phyloP scores from a whole-genome alignment of 768 basidiomycete genomes.

The Leccinum barrowsii region DNA sequence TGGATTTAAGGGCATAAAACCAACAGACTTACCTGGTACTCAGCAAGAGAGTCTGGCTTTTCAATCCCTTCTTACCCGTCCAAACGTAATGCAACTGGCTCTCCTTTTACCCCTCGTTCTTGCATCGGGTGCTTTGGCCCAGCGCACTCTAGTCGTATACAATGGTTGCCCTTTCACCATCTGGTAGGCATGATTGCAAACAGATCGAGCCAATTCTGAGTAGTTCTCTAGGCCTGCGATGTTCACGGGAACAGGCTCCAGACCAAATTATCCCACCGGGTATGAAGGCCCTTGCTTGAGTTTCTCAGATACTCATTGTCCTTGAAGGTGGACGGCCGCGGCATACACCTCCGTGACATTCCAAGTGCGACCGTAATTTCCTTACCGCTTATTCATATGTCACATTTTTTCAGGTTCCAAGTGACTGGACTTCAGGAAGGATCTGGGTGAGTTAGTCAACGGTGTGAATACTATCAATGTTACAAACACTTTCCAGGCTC shows the following conservation, averaged over 20 bases:
- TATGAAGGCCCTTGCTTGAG: constrained; percentile 18
- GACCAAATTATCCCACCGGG: constrained; percentile 46
- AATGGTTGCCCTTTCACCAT: constrained; percentile 68
- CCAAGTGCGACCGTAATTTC: constrained; percentile 11
- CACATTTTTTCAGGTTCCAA: constrained; percentile 41
- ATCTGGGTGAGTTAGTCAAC: constrained; percentile 47
- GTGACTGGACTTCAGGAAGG: constrained; percentile 62
- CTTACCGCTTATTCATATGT: neutral
- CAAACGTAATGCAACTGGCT: constrained; percentile 20
- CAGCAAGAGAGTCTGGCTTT: neutral
- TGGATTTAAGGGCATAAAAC: no score
- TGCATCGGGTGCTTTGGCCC: constrained; percentile 33
- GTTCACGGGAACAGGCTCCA: constrained; percentile 55
- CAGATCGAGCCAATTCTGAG: no score
- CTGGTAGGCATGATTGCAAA: constrained; percentile 39
- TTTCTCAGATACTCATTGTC: neutral
- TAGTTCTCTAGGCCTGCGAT: constrained; percentile 45
- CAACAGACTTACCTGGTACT: neutral
- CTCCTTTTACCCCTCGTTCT: constrained; percentile 29
- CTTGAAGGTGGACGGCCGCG: constrained; percentile 33
- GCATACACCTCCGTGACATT: constrained; percentile 26
- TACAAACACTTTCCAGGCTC: constrained; percentile 29
- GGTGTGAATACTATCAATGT: neutral
- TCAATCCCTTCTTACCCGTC: neutral
- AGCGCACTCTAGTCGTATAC: constrained; percentile 56